Base-by-base conservation (phyloP, 768 basidiomycete genomes). In the Cystoderma amianthinum region DNA sequence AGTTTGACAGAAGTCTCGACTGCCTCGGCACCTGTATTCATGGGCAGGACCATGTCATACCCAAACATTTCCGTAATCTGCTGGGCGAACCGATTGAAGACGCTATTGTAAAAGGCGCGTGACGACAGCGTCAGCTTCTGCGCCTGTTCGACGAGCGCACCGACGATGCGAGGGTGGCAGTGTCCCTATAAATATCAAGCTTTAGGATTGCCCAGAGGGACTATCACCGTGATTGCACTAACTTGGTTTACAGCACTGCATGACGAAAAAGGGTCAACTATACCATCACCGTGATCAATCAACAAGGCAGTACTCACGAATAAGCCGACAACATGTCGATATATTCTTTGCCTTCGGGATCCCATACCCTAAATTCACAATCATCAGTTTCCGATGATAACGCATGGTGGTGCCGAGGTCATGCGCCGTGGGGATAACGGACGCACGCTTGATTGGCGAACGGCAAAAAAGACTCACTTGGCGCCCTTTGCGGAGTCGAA, bases 21-120 rank as follows among this genome's bases (percentile, higher is more conserved):
- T 5, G 96, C 96, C 57, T 99, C 96, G 1, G 93, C 93, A 35
- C 95, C 95, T 1, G 95, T 98, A 72, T 99, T 99, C 93, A 98
- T 96, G 17, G 95, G 94, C 6, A 98, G 71, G 2, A 96, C 91
- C 82, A 92, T 93, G 47, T 95, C 94, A 60, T 87, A 97, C 10
- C 83, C 84, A 55, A 95, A 92, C 64, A 87, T 76, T 44, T 78
- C 66, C 1, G 85, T 90, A 44, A 97, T 71, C 59, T 80, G 76
- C 65, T 87, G 73, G 1, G 93, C 91, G 60, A 93, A 99, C n/a
- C 69, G 72, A 0, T 92, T 93, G 50, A 99, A 89, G 48, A 84
- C 74, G 36, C 82, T 82, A 53, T 95, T 96, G 70, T 97, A 91
- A 71, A 99, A 98, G 0, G 96, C 96, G 45, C 96, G 76, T 33